Conservation (phyloP, 805 yeast genomes). For the Metschnikowia orientalis region DNA sequence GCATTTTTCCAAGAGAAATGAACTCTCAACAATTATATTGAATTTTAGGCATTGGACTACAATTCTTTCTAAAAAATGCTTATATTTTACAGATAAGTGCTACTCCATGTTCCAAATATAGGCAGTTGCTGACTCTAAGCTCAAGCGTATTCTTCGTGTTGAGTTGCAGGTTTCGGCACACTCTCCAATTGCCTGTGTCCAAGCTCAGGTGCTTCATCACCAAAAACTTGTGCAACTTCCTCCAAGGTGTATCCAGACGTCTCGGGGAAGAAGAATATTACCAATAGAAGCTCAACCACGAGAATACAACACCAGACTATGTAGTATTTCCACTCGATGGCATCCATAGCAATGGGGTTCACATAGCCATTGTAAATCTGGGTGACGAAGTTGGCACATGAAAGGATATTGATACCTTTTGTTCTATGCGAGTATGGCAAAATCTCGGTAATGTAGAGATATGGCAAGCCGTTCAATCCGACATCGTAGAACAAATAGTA, state of each 20-base stretch:
- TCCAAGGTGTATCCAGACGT: constrained; percentile 42
- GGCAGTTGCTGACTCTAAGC: no score
- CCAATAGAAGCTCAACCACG: constrained; percentile 26
- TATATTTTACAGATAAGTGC: no score
- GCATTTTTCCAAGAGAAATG: no score
- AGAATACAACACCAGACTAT: constrained; percentile 34
- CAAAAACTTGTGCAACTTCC: constrained; percentile 40
- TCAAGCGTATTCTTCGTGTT: constrained; percentile 15
- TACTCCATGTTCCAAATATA: no score
- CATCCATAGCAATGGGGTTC: constrained; percentile 35
- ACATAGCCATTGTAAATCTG: constrained; percentile 23
- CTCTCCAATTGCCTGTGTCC: constrained; percentile 7
- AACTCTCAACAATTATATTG: no score
- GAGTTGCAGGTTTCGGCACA: constrained; percentile 5
- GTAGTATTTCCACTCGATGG: constrained; percentile 42
- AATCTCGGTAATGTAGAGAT: constrained; percentile 42
- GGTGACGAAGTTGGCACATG: constrained; percentile 18
- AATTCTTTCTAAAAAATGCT: no score
- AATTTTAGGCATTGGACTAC: no score
- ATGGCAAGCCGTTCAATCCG: constrained; percentile 44
- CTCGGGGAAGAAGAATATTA: constrained; percentile 36
- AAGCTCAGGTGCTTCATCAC: constrained; percentile 23
- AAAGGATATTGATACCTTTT: constrained; percentile 35
- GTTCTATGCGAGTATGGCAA: constrained; percentile 38
- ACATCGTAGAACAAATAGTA: constrained; percentile 40